Evolutionary conservation across 257 asterid species (phyloP), one percentile per base, ranked within the genome.

Genomic region (Gentiana dahurica): DNA sequence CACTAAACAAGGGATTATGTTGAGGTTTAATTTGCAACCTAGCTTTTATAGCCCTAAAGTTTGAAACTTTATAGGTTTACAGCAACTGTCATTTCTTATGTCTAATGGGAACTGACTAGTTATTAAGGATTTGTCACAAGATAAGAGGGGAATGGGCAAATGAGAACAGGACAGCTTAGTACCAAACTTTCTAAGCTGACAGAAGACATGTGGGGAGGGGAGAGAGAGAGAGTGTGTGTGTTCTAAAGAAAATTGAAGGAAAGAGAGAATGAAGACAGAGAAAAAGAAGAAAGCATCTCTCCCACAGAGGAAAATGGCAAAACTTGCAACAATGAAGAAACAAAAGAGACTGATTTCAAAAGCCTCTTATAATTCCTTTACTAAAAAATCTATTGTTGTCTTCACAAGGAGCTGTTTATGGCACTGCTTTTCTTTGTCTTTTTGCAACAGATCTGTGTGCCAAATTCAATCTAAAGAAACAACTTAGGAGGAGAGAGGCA

Each of bases 151-250:
- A 36, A 61, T 57, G 65, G 71, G 59, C 85, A 51, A 78, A 81
- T 84, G 66, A 68, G 61, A 78, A 64, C 57, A 77, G 41, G 87
- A 76, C 87, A 87, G 64, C 80, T 74, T 68, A 62, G 35, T 36
- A n/a, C 43, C 45, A 61, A 33, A 61, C 68, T 54, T 55, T 39
- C 65, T 66, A 45, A 65, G 63, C 64, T 49, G 53, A 57, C 50
- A 61, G 53, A 62, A 63, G 77, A 64, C 59, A 58, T 41, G 33
- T 9, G 36, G 57, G 39, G 4, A 56, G 63, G 36, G 55, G 71
- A 62, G 65, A 53, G 49, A 39, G 63, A 61, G 68, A 64, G 24
- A 15, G 24, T 0, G 24, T 0, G 24, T 15, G 46, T 5, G 2
- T 41, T 41, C 46, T 41, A 41, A 2, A 41, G 46, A 41, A 24